Evolutionary conservation across 106 monocot species (phyloP).

Genomic region (Apostasia ramifera): DNA sequence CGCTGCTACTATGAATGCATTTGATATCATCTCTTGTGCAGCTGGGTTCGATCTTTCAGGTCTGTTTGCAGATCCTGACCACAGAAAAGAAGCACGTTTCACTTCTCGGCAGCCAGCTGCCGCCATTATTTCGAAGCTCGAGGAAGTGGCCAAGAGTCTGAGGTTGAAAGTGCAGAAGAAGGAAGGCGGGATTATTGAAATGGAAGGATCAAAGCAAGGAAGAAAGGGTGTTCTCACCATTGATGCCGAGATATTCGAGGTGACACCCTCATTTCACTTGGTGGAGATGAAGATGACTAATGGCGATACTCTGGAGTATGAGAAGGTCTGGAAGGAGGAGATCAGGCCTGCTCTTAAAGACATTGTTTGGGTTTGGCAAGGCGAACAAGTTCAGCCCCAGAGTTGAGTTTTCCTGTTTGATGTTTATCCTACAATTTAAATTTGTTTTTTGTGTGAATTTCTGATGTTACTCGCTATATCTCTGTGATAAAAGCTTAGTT

Average conservation of each 20-base stretch:
- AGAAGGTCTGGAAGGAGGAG: conserved; percentile 36
- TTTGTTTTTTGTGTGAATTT: too few species aligned
- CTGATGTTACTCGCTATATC: too few species aligned
- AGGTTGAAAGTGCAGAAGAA: conserved; percentile 47
- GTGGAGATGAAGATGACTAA: conserved; percentile 50
- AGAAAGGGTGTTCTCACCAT: conserved; percentile 46
- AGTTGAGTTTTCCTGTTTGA: too few species aligned
- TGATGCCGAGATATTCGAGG: conserved; percentile 62
- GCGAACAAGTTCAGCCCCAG: conserved; percentile 10
- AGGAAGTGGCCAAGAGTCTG: conserved; percentile 35
- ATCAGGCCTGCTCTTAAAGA: conserved; percentile 56
- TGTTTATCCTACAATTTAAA: too few species aligned
- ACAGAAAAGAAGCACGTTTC: conserved; percentile 39
- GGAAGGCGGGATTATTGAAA: conserved; percentile 36
- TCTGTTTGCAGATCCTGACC: conserved; percentile 33
- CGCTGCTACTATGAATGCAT: conserved; percentile 45
- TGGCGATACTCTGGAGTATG: conserved; percentile 59
- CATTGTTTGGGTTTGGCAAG: conserved; percentile 69
- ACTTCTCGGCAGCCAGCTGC: conserved; percentile 38
- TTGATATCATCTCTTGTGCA: conserved; percentile 57
- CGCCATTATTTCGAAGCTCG: conserved; percentile 35
- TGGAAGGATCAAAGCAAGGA: conserved; percentile 42
- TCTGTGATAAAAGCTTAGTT: too few species aligned
- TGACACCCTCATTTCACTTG: conserved; percentile 49
- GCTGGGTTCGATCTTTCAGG: conserved; percentile 61